Base-by-base conservation (phyloP, 768 basidiomycete genomes). In the Suillus ampliporus region DNA sequence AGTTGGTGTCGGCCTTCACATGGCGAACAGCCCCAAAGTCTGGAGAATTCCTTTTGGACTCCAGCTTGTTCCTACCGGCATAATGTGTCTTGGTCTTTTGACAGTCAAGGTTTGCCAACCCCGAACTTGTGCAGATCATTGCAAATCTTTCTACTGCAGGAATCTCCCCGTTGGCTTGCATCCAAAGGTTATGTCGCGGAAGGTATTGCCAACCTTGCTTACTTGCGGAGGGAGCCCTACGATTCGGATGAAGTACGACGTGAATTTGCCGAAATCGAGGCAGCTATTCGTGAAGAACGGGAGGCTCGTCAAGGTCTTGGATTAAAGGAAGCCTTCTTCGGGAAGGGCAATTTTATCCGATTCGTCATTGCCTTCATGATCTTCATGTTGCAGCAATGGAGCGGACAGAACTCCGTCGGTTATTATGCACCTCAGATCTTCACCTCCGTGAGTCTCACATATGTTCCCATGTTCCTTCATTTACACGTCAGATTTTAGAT, bases 321-420 rank as follows among this genome's bases (percentile, higher is more conserved):
- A 1, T 65, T 83, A 62, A 85, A 80, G 67, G 89, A 92, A 67
- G 90, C 90, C 3, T 90, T 94, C 78, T 79, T 91, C 43, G 89
- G 89, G 21, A 91, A 90, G 71, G 94, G 94, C 52, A 94, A 94
- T 77, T 83, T 86, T 51, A 78, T 89, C 63, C 88, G 94, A 26
- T 95, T 95, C 79, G 77, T 89, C n/a, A 93, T 95, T 68, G 93
- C 94, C 1, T 87, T 92, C 67, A 74, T 83, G 31, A 91, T 93
- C 64, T 93, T 94, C 79, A 71, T 90, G 63, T 78, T 93, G 9
- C 93, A 94, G 67, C 91, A 94, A 71, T 93, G 89, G 89, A 83
- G 84, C 53, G 94, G 94, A 1, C 93, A 94, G 72, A 92, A 95
- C 76, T 88, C 89, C 0, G 89, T 94, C 66, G 85, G 84, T 48